These are phyloP conservation scores for Pichia kudriavzevii DNA, from an alignment of 1,139 yeast species.

Conservation along the genomic window DNA sequence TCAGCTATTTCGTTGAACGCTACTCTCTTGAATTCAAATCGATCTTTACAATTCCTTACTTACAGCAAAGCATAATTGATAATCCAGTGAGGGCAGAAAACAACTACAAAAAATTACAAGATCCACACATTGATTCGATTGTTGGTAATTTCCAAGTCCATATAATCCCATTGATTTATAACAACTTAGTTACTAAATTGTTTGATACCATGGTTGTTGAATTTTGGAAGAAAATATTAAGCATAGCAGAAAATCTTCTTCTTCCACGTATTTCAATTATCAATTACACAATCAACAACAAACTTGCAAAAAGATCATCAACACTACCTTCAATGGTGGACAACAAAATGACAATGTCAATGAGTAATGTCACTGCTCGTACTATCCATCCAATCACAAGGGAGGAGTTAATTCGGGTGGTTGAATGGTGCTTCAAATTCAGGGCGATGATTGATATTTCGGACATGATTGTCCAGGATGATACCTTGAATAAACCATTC, in stretches of 20 bases:
- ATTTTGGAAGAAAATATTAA: slow-evolving; percentile 23
- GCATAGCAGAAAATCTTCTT: slow-evolving; percentile 23
- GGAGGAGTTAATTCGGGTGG: slow-evolving; percentile 22
- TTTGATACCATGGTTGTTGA: slow-evolving; percentile 23
- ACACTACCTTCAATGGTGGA: slow-evolving; percentile 1
- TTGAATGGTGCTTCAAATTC: slow-evolving; percentile 26
- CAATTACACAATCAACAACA: slow-evolving; percentile 18
- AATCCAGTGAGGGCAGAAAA: slow-evolving; percentile 18
- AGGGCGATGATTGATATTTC: slow-evolving; percentile 23
- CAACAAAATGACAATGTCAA: background rate
- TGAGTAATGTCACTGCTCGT: slow-evolving; percentile 8
- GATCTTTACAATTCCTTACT: slow-evolving; percentile 19
- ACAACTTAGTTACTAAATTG: slow-evolving; percentile 24
- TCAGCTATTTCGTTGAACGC: slow-evolving; percentile 23
- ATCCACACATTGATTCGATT: slow-evolving; percentile 19
- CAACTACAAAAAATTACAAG: slow-evolving; percentile 18
- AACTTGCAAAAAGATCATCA: slow-evolving; percentile 19
- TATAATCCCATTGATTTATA: slow-evolving; percentile 21
- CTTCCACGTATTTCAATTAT: slow-evolving; percentile 25
- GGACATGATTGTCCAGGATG: slow-evolving; percentile 18
- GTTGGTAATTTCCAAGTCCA: slow-evolving; percentile 20
- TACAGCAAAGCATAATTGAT: slow-evolving; percentile 20
- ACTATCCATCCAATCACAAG: slow-evolving; percentile 16
- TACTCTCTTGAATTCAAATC: slow-evolving; percentile 21
- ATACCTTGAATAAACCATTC: slow-evolving; percentile 18